These are phyloP conservation scores for Schizophyllum commune DNA, from an alignment of 1,284 basidiomycete genomes.

Conservation along the genomic window DNA sequence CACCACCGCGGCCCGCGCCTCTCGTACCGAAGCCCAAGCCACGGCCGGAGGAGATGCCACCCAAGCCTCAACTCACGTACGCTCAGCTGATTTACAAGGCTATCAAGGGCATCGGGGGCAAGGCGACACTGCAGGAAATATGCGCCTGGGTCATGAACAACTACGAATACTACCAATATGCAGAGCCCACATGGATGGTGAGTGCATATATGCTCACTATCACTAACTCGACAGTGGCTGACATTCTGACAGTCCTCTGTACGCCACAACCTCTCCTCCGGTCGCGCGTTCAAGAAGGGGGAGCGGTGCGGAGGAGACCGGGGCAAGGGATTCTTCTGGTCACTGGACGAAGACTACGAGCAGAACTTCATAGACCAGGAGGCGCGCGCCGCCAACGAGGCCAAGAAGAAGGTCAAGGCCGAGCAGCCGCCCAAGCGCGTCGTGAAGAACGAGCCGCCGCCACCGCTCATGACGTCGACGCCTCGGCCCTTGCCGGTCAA, in stretches of 20 bases:
- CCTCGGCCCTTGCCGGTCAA: conserved; percentile 35
- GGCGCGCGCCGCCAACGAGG: conserved; percentile 32
- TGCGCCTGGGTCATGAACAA: conserved; percentile 86
- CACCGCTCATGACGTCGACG: conserved; percentile 57
- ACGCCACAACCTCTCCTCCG: conserved; percentile 85
- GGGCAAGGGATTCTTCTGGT: conserved; percentile 88
- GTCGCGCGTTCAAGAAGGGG: conserved; percentile 81
- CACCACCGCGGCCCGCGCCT: conserved; percentile 17
- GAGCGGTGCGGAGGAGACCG: conserved; percentile 78
- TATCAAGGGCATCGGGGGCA: conserved; percentile 72
- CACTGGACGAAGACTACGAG: conserved; percentile 67
- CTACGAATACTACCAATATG: conserved; percentile 84
- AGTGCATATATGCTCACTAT: conserved; percentile 19
- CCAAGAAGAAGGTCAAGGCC: conserved; percentile 44
- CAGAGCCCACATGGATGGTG: conserved; percentile 85
- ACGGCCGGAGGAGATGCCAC: conserved; percentile 61
- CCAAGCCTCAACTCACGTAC: conserved; percentile 71
- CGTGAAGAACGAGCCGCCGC: conserved; percentile 52
- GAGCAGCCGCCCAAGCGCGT: conserved; percentile 62
- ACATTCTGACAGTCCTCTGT: conserved; percentile 66
- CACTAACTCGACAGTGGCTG: conserved; percentile 10
- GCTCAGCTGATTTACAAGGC: conserved; percentile 74
- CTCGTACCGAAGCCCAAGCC: conserved; percentile 37
- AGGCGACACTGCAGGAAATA: conserved; percentile 87
- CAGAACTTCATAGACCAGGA: conserved; percentile 65